phyloP scores from a whole-genome alignment of 495 filamentous ascomycete genomes.

The Stereocaulon alpinum region DNA sequence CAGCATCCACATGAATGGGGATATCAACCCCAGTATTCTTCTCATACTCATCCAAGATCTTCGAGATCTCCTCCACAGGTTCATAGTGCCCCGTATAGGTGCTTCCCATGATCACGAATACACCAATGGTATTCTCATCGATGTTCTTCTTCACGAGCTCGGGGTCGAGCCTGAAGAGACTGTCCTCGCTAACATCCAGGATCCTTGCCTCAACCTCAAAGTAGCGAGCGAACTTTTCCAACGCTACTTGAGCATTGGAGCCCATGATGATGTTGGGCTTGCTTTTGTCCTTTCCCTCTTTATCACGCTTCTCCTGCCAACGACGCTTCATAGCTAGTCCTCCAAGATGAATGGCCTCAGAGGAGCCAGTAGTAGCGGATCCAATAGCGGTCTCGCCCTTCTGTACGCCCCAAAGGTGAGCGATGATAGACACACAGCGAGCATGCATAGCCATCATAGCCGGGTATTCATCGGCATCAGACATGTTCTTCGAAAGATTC shows the following conservation, averaged over 20 bases:
- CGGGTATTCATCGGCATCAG: conserved; percentile 68
- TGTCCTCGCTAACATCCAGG: conserved; percentile 54
- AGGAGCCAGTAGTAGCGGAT: conserved; percentile 61
- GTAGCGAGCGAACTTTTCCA: conserved; percentile 63
- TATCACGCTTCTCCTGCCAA: conserved; percentile 57
- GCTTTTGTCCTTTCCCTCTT: conserved; percentile 48
- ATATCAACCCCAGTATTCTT: conserved; percentile 53
- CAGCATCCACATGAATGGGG: conserved; percentile 68
- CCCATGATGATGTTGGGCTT: conserved; percentile 72
- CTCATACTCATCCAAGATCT: conserved; percentile 57
- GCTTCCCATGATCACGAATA: conserved; percentile 64
- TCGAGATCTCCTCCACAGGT: conserved; percentile 58
- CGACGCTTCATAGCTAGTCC: conserved; percentile 70
- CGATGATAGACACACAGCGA: conserved; percentile 56
- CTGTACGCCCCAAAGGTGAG: conserved; percentile 57
- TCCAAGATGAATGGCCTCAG: conserved; percentile 65
- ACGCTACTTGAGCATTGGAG: conserved; percentile 64
- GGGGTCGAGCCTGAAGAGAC: conserved; percentile 52
- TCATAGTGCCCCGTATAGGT: conserved; percentile 74
- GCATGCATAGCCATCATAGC: conserved; percentile 64
- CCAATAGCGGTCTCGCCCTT: conserved; percentile 59
- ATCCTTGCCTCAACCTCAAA: conserved; percentile 70
- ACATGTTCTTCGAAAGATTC: conserved; percentile 56
- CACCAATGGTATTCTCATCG: conserved; percentile 70
- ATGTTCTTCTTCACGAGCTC: conserved; percentile 53